Evolutionary conservation across 352 stramenopile species (phyloP).

Genomic region (Elongisporangium prolatum): DNA sequence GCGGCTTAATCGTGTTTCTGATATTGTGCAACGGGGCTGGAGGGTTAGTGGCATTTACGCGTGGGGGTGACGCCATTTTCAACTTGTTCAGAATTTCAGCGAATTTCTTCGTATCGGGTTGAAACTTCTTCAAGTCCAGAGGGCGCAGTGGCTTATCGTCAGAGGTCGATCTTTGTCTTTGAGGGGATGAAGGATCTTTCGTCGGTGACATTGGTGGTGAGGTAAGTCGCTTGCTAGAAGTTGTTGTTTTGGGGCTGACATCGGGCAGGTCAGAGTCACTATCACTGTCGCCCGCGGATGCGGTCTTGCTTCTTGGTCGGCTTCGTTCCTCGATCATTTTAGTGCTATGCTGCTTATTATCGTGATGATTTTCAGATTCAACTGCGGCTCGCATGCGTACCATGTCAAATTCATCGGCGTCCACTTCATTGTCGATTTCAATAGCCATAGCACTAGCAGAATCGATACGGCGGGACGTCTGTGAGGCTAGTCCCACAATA

Average conservation of each 20-base stretch:
- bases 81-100: slow-evolving; percentile 71
- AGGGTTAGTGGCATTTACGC: slow-evolving; percentile 11
- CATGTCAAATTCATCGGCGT: slow-evolving; percentile 72
- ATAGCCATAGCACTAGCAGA: slow-evolving; percentile 75
- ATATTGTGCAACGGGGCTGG: slow-evolving; percentile 13
- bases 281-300: not conserved
- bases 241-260: not conserved
- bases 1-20: slow-evolving; percentile 14
- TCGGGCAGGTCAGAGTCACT: not conserved
- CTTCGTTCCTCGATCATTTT: not conserved
- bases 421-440: slow-evolving; percentile 87
- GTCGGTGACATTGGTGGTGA: slow-evolving; percentile 10
- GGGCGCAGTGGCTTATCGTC: slow-evolving; percentile 24
- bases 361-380: slow-evolving; percentile 22
- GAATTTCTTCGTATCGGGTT: slow-evolving; percentile 70
- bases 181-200: slow-evolving; percentile 5
- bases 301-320: not conserved
- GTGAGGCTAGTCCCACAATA: slow-evolving; percentile 55
- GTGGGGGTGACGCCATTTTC: slow-evolving; percentile 42
- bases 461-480: slow-evolving; percentile 54
- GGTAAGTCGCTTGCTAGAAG: not conserved
- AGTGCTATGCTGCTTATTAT: slow-evolving; percentile 5
- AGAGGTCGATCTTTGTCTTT: not conserved
- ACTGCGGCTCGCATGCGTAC: slow-evolving; percentile 6
- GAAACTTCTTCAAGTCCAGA: slow-evolving; percentile 70